phyloP scores from a whole-genome alignment of 352 stramenopile species.

The Phytophthora citricola region DNA sequence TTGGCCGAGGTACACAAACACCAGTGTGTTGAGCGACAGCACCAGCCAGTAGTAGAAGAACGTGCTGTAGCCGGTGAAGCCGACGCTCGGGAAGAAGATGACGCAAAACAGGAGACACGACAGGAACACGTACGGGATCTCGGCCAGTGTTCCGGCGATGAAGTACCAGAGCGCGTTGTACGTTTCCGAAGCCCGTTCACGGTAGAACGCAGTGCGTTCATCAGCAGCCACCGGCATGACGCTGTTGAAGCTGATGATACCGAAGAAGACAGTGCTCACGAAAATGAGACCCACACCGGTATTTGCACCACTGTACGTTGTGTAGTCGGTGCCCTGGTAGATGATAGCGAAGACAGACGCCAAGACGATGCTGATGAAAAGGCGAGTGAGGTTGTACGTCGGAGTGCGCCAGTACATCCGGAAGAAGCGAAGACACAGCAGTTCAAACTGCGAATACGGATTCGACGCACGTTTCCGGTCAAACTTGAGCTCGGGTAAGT shows the following conservation, averaged over 20 bases:
- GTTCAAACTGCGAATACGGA: conserved; percentile 30
- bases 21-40: conserved; percentile 46
- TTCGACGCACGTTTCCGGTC: conserved; percentile 43
- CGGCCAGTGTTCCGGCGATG: conserved; percentile 73
- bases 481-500: conserved; percentile 46
- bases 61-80: conserved; percentile 45
- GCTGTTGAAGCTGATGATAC: conserved; percentile 46
- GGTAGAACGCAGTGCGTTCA: conserved; percentile 93
- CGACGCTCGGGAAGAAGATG: conserved; percentile 63
- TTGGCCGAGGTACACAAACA: conserved; percentile 58
- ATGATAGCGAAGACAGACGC: conserved; percentile 82
- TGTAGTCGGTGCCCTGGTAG: conserved; percentile 60
- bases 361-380: conserved; percentile 71
- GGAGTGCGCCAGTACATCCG: conserved; percentile 78
- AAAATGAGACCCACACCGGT: conserved; percentile 83
- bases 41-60: conserved; percentile 66
- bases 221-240: conserved; percentile 43
- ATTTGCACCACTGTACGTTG: conserved; percentile 47
- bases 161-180: conserved; percentile 90
- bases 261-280: conserved; percentile 82
- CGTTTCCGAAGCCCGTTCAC: conserved; percentile 89
- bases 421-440: conserved; percentile 43
- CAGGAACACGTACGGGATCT: conserved; percentile 75
- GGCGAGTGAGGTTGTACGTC: conserved; percentile 78
- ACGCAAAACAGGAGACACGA: conserved; percentile 51